Percentiles rank a stretch among this genome's conserved stretches.
Conservation (phyloP, 306 rosid genomes). For the Boehmeria nivea region DNA sequence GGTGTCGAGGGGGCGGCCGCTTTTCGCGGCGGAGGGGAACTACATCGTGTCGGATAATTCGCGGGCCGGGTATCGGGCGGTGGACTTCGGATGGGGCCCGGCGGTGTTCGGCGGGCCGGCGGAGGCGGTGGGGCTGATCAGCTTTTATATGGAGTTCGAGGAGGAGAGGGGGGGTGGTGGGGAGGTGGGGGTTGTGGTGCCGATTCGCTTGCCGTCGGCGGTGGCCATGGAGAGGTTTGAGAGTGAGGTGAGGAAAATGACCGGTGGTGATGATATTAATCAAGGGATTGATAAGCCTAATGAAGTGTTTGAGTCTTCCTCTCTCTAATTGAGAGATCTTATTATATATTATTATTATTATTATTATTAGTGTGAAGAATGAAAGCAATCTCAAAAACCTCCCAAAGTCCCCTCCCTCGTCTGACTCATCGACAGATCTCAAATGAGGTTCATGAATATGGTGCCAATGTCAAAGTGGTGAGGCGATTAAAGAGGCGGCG, state of each 20-base stretch:
- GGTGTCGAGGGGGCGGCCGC: constrained; percentile 26
- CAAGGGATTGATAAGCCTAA: neutral
- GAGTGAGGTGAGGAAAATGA: constrained; percentile 9
- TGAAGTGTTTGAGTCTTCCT: too few relatives aligned
- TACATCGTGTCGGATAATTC: constrained; percentile 24
- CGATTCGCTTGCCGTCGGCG: too few relatives aligned
- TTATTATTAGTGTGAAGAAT: too few relatives aligned
- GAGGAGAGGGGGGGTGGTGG: constrained; percentile 35
- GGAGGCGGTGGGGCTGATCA: neutral
- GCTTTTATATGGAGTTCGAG: neutral
- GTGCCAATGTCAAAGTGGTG: too few relatives aligned
- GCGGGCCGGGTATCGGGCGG: neutral
- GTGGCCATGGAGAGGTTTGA: constrained; percentile 37
- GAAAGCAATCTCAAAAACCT: too few relatives aligned
- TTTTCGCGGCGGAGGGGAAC: neutral
- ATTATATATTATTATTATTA: too few relatives aligned
- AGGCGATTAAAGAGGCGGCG: too few relatives aligned
- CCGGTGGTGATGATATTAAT: neutral
- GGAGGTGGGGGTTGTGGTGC: too few relatives aligned
- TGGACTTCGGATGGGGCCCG: constrained; percentile 56
- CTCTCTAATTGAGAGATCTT: too few relatives aligned
- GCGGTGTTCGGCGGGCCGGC: constrained; percentile 27
- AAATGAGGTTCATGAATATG: too few relatives aligned
- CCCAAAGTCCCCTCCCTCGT: too few relatives aligned
- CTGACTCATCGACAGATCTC: too few relatives aligned